A percentile compares a stretch with the other conserved stretches of the same genome.
Evolutionary conservation across 148 eudicot species (phyloP).

Genomic region (Camellia japonica): DNA sequence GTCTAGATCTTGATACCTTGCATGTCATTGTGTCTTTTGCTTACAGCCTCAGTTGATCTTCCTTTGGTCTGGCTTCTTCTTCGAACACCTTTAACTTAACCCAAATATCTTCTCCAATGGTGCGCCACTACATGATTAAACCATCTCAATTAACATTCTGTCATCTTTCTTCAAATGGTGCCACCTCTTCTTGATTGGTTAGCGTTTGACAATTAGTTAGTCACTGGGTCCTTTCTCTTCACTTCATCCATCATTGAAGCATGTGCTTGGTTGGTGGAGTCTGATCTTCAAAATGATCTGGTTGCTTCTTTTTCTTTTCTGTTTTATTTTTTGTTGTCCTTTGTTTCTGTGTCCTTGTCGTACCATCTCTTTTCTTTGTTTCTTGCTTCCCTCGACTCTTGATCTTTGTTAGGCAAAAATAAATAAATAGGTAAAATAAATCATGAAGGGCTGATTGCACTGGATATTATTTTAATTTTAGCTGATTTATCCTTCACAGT

Average conservation of each 20-base stretch:
- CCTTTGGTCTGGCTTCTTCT: not conserved
- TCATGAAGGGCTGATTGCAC: too few relatives aligned
- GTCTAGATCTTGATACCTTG: not conserved
- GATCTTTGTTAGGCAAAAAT: not conserved
- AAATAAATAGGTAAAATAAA: too few relatives aligned
- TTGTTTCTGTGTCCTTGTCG: too few relatives aligned
- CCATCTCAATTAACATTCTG: not conserved
- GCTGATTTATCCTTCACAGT: constrained; percentile 5
- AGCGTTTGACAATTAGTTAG: not conserved
- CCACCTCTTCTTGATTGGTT: not conserved
- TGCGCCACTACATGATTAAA: not conserved
- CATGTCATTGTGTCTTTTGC: not conserved
- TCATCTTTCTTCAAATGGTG: not conserved
- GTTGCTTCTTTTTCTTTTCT: not conserved
- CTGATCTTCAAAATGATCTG: not conserved
- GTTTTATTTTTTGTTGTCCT: too few relatives aligned
- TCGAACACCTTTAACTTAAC: not conserved
- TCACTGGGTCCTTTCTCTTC: not conserved
- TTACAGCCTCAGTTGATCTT: constrained; percentile 4
- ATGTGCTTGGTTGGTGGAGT: not conserved
- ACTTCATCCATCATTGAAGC: not conserved
- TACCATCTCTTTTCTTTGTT: not conserved
- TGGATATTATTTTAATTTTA: not conserved
- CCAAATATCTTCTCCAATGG: not conserved
- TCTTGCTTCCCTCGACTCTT: not conserved